Conservation (phyloP, 169 alveolate genomes). For the Babesia ovis region DNA sequence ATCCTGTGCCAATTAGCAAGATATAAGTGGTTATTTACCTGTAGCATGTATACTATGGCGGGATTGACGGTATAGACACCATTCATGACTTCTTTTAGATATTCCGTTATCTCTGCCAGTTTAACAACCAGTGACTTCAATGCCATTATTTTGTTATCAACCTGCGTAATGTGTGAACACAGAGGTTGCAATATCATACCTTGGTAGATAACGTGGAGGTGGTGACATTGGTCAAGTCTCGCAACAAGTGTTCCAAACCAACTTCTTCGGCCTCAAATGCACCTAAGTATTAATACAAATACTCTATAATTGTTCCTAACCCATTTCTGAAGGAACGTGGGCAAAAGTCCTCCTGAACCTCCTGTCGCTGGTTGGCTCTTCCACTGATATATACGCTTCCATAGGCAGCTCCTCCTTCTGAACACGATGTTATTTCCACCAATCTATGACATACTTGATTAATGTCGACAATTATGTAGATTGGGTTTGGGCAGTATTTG, state of each 20-base stretch:
- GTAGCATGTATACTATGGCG: slow-evolving; percentile 85
- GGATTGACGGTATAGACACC: slow-evolving; percentile 88
- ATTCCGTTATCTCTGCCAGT: slow-evolving; percentile 70
- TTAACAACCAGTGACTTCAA: slow-evolving; percentile 68
- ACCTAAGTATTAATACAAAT: slow-evolving; percentile 68
- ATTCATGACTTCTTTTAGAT: slow-evolving; percentile 75
- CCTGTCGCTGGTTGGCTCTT: slow-evolving; percentile 92
- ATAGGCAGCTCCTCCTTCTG: slow-evolving; percentile 85
- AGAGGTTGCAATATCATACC: slow-evolving; percentile 36
- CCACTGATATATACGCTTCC: slow-evolving; percentile 92
- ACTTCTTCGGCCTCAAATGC: slow-evolving; percentile 99
- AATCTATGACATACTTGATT: slow-evolving; percentile 58
- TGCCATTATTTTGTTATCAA: slow-evolving; percentile 75
- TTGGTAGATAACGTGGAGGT: slow-evolving; percentile 90
- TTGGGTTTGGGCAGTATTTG: slow-evolving; percentile 92
- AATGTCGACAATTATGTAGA: slow-evolving; percentile 92
- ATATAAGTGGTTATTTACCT: slow-evolving; percentile 61
- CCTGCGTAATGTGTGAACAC: slow-evolving; percentile 20
- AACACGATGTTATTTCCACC: not conserved
- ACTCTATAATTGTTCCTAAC: slow-evolving; percentile 31
- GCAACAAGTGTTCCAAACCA: slow-evolving; percentile 97
- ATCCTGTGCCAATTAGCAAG: slow-evolving; percentile 80
- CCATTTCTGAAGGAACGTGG: slow-evolving; percentile 91
- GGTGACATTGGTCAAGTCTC: slow-evolving; percentile 95
- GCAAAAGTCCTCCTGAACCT: slow-evolving; percentile 90